Base-by-base conservation (phyloP, 2,329 filamentous ascomycete species). In the Aspergillus awamori region DNA sequence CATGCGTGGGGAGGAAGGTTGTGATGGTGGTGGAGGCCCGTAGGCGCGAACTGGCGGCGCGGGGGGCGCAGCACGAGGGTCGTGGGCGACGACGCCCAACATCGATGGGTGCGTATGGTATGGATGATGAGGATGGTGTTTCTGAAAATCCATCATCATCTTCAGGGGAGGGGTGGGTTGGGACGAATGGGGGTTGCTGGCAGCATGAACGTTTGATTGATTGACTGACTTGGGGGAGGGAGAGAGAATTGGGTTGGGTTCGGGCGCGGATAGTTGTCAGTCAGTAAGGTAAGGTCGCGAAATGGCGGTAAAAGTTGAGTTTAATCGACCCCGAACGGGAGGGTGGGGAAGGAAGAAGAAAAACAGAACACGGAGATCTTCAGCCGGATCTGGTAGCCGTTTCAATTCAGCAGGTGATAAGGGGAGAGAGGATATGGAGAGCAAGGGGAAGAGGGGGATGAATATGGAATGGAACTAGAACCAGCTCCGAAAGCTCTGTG, bases 31-130 rank as follows among this genome's bases (percentile, higher is more conserved):
- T 36, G 33, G 28, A 30, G 28, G 56, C 43, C 59, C 53, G 49
- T 59, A 58, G 51, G 61, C 20, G 41, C 53, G 61, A 43, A 53
- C 47, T 24, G 47, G 43, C 22, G 59, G 60, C 53, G 64, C 58
- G 45, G 56, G 63, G 15, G 69, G 69, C 58, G 73, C 66, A 22
- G 66, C 63, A 56, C 69, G 70, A 63, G 71, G 62, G 57, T 74
- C 71, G 58, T 70, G 72, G n/a, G 73, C 65, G 43, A 62, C 62
- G 41, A 63, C 61, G 41, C 70, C 69, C 48, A 75, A 68, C 36
- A 72, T 68, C 17, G 72, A 72, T 13, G 72, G 70, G 53, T 74
- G 74, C 15, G 71, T 67, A 54, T 73, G 74, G 63, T 72, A 72
- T 39, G 62, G 57, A 8, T 61, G 63, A 30, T 63, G 62, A 26